These are phyloP conservation scores for Leccinum rimulosum DNA, from an alignment of 768 basidiomycete species.

Conservation along the genomic window DNA sequence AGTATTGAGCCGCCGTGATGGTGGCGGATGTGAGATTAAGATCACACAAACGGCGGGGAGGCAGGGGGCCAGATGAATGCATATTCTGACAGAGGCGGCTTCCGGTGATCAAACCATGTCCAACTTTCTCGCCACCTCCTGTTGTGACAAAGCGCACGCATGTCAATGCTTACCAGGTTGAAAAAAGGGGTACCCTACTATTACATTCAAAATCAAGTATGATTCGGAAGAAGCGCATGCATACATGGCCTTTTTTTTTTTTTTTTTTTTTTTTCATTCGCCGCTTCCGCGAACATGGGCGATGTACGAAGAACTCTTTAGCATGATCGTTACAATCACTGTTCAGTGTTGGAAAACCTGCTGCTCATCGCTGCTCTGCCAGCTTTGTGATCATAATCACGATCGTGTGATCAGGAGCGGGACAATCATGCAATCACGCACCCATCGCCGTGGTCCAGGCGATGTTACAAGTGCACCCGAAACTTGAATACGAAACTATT, in stretches of 20 bases:
- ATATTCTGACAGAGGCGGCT: not conserved
- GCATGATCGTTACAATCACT: not conserved
- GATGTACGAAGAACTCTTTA: not conserved
- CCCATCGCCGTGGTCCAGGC: not conserved
- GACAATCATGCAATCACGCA: not conserved
- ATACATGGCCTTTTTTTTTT: not conserved
- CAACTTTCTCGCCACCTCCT: not conserved
- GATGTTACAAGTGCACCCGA: not conserved
- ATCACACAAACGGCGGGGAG: not conserved
- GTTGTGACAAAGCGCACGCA: not conserved
- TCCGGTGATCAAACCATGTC: slow-evolving; percentile 9
- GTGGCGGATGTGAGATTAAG: slow-evolving; percentile 2
- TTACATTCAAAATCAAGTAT: not conserved
- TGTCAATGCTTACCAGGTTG: not conserved
- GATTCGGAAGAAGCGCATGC: not conserved
- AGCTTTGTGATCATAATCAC: not conserved
- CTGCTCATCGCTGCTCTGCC: not conserved
- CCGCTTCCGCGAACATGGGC: not conserved
- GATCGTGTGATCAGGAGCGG: not conserved
- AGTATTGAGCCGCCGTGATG: slow-evolving; percentile 1
- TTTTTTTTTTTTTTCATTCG: not conserved
- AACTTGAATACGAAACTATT: not conserved
- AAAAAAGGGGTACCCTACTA: not conserved
- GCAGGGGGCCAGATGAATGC: not conserved
- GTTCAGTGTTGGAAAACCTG: not conserved